Evolutionary conservation across 73 alveolate species (phyloP).

Genomic region (Loxodes magnus): DNA sequence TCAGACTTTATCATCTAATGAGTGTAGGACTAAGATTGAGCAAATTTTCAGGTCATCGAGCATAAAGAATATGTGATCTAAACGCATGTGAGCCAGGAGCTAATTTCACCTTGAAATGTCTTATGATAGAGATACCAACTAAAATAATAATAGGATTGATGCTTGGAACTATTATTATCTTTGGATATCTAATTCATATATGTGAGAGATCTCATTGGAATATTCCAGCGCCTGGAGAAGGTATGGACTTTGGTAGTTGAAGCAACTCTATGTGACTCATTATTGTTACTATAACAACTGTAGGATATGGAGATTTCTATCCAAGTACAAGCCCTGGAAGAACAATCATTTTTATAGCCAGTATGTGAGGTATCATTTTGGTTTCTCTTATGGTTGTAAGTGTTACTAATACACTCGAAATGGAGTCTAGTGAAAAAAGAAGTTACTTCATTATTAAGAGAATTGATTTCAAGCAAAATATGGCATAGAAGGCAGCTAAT

Average conservation of each 20-base stretch:
- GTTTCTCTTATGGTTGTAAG: slow-evolving; percentile 17
- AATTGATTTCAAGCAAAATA: no score
- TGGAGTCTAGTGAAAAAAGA: slow-evolving; percentile 4
- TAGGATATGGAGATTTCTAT: slow-evolving; percentile 38
- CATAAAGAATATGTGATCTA: slow-evolving; percentile 25
- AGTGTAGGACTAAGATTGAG: background rate
- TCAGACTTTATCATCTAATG: slow-evolving; percentile 8
- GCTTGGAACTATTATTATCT: slow-evolving; percentile 18
- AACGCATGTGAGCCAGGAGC: slow-evolving; percentile 31
- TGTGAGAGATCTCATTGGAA: slow-evolving; percentile 30
- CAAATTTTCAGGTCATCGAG: slow-evolving; percentile 18
- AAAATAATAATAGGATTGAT: slow-evolving; percentile 15
- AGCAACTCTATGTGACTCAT: slow-evolving; percentile 33
- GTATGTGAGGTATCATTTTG: slow-evolving; percentile 19
- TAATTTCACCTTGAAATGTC: slow-evolving; percentile 42
- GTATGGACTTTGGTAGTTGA: slow-evolving; percentile 2
- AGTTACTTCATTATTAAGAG: no score
- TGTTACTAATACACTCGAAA: slow-evolving; percentile 1
- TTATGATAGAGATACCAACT: slow-evolving; percentile 41
- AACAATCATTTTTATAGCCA: background rate
- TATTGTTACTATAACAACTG: slow-evolving; percentile 38
- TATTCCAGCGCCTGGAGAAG: background rate
- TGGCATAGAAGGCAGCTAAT: no score
- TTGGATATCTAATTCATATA: slow-evolving; percentile 26
- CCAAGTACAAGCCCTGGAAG: slow-evolving; percentile 22